A percentile compares a stretch with the other conserved stretches of the same genome.
These are phyloP conservation scores for Trichoderma aggressivum DNA, from an alignment of 2,329 filamentous ascomycete species.

Conservation along the genomic window DNA sequence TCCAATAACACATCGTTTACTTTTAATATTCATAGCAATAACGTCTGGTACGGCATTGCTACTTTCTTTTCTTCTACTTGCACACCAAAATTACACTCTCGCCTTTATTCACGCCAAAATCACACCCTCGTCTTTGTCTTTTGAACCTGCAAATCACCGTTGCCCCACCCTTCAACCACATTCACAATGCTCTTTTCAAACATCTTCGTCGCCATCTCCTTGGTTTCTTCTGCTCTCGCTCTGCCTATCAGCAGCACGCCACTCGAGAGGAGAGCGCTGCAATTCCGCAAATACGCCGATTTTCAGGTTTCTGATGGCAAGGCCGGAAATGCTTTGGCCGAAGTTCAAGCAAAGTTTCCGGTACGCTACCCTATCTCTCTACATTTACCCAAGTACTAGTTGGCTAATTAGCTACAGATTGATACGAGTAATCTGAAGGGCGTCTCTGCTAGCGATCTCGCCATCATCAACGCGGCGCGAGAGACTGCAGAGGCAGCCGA, in stretches of 20 bases:
- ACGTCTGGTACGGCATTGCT: background rate
- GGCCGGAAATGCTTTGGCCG: background rate
- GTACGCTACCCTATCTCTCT: background rate
- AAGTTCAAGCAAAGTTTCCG: background rate
- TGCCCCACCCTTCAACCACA: background rate
- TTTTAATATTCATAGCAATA: background rate
- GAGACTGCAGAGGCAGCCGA: background rate
- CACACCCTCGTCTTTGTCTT: background rate
- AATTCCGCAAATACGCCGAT: constrained; percentile 2
- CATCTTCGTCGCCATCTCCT: background rate
- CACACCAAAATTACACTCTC: background rate
- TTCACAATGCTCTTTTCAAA: background rate
- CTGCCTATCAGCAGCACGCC: background rate
- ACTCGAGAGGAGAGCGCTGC: background rate
- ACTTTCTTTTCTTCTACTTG: background rate
- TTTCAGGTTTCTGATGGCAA: background rate
- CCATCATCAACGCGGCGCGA: background rate
- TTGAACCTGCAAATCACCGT: background rate
- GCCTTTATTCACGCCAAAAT: background rate
- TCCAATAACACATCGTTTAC: background rate
- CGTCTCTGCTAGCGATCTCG: background rate
- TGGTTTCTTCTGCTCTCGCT: background rate
- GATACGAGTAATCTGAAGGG: background rate
- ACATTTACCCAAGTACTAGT: fast-evolving
- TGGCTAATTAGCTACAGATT: background rate